Percentiles rank a stretch among this genome's conserved stretches.
These are phyloP conservation scores for Phalaenopsis aphrodite DNA, from an alignment of 106 monocot species.

Conservation along the genomic window DNA sequence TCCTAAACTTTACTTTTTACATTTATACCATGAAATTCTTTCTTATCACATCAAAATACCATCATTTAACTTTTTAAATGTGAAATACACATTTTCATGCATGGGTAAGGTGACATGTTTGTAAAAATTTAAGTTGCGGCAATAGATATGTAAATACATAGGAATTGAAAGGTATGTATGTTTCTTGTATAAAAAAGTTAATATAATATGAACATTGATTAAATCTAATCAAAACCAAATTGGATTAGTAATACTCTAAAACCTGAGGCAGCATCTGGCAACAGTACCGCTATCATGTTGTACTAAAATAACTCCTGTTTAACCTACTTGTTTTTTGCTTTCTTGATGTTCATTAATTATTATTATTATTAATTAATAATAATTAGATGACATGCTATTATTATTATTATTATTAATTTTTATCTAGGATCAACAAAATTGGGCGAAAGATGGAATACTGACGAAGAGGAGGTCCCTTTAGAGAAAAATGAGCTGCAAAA, in stretches of 20 bases:
- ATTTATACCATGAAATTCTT: too few relatives aligned
- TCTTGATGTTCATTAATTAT: background rate
- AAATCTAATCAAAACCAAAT: background rate
- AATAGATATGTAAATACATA: too few relatives aligned
- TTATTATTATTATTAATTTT: constrained; percentile 7
- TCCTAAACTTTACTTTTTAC: too few relatives aligned
- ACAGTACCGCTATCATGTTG: background rate
- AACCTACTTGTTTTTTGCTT: background rate
- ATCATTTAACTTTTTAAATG: too few relatives aligned
- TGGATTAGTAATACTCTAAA: background rate
- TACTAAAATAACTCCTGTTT: background rate
- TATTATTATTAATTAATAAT: constrained; percentile 7
- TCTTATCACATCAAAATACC: too few relatives aligned
- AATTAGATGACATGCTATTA: background rate
- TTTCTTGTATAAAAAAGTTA: background rate
- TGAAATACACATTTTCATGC: too few relatives aligned
- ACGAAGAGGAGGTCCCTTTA: constrained; percentile 26
- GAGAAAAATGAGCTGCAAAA: constrained; percentile 43
- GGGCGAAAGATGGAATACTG: constrained; percentile 48
- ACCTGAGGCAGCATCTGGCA: background rate
- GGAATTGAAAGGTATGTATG: too few relatives aligned
- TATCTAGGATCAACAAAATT: constrained; percentile 22
- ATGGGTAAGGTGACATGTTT: too few relatives aligned
- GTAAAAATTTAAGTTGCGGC: too few relatives aligned
- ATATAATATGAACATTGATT: background rate